These are phyloP conservation scores for Fistulinella cinereoalba DNA, from an alignment of 1,284 basidiomycete genomes.

Conservation along the genomic window DNA sequence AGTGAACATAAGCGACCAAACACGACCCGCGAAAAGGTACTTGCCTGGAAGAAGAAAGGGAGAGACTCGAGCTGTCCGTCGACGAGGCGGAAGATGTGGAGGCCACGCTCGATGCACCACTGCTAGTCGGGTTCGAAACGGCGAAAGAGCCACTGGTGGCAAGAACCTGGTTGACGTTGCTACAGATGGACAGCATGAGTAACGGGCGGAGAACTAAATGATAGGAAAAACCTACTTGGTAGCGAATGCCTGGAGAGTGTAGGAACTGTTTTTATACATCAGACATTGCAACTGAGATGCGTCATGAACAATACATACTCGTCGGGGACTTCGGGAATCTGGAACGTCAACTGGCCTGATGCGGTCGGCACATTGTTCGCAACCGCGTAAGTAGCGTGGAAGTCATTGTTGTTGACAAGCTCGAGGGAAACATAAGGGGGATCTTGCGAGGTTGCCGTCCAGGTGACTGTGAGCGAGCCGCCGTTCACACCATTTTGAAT, in stretches of 20 bases:
- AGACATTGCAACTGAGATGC: background rate
- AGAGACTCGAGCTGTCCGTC: background rate
- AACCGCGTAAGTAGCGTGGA: constrained; percentile 56
- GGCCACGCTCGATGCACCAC: constrained; percentile 18
- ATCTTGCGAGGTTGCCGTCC: constrained; percentile 45
- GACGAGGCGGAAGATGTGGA: constrained; percentile 12
- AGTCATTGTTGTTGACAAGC: constrained; percentile 46
- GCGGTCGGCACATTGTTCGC: constrained; percentile 54
- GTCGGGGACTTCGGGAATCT: constrained; percentile 49
- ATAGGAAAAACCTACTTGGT: constrained; percentile 30
- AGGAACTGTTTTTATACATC: constrained; percentile 39
- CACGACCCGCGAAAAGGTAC: background rate
- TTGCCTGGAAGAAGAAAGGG: constrained; percentile 2
- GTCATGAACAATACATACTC: constrained; percentile 38
- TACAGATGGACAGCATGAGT: constrained; percentile 17
- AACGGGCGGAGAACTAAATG: background rate
- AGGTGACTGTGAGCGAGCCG: constrained; percentile 43
- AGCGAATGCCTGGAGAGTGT: constrained; percentile 52
- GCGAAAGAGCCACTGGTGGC: constrained; percentile 43
- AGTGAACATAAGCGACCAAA: background rate
- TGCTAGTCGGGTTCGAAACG: constrained; percentile 35
- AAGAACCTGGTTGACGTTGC: constrained; percentile 49
- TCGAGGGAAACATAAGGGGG: constrained; percentile 39
- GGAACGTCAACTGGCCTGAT: constrained; percentile 36
- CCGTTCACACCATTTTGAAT: constrained; percentile 39